Conservation (phyloP, 768 basidiomycete genomes). For the Bullera alba region DNA sequence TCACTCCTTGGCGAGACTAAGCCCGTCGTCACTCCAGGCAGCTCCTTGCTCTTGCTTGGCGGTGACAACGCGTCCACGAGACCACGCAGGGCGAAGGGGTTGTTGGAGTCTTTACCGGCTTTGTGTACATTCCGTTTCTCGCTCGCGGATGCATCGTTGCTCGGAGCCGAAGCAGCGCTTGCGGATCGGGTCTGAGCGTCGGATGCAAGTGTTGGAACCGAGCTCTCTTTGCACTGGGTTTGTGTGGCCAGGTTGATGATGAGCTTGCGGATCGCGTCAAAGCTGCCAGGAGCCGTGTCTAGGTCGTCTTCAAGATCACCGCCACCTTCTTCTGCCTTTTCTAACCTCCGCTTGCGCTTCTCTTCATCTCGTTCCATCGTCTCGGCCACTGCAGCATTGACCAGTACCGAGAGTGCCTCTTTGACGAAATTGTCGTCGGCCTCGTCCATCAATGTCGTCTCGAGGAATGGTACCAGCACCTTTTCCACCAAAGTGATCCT, state of each 20-base stretch:
- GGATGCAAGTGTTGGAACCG: background rate
- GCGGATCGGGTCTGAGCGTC: background rate
- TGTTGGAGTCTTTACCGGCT: background rate
- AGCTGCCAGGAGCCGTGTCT: constrained; percentile 18
- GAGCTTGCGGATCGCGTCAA: constrained; percentile 32
- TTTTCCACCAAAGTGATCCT: constrained; percentile 37
- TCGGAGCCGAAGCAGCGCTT: background rate
- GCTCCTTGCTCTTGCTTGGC: constrained; percentile 15
- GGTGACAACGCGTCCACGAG: constrained; percentile 15
- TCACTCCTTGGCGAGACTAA: background rate
- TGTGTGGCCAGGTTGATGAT: constrained; percentile 29
- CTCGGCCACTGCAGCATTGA: constrained; percentile 40
- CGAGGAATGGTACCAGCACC: constrained; percentile 46
- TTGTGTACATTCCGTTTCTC: background rate
- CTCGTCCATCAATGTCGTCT: constrained; percentile 39
- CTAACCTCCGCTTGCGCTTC: constrained; percentile 12
- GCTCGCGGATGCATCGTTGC: background rate
- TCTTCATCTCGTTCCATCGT: constrained; percentile 43
- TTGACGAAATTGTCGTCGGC: constrained; percentile 41
- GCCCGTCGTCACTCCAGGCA: constrained; percentile 1
- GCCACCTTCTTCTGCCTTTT: constrained; percentile 10
- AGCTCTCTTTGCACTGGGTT: constrained; percentile 23
- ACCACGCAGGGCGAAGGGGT: constrained; percentile 1
- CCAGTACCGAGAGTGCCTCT: constrained; percentile 37
- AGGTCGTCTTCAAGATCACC: constrained; percentile 29